These are phyloP conservation scores for Aspergillus bertholletiae DNA, from an alignment of 495 filamentous ascomycete species.

Conservation along the genomic window DNA sequence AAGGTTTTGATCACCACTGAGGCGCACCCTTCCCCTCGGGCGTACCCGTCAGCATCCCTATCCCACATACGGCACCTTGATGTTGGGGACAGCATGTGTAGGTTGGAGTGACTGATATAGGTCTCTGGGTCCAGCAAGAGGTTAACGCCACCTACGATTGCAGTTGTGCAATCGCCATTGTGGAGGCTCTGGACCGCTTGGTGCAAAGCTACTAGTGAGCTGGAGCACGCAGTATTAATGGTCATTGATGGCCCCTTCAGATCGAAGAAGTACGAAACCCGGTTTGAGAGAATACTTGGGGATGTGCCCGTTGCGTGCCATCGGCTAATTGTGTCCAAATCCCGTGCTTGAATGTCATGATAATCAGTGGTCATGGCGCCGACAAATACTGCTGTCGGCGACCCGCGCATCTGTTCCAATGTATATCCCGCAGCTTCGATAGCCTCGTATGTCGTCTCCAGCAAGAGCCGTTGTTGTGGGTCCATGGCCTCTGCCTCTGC, in stretches of 20 bases:
- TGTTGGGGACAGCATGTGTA: conserved; percentile 8
- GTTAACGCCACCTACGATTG: conserved; percentile 25
- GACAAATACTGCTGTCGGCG: conserved; percentile 16
- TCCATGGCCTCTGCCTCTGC: neutral
- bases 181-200: conserved; percentile 34
- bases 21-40: conserved; percentile 29
- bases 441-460: neutral
- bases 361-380: conserved; percentile 19
- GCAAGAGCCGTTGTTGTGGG: neutral
- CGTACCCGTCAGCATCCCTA: conserved; percentile 22
- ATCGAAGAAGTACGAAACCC: conserved; percentile 31
- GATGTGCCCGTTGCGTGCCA: conserved; percentile 4
- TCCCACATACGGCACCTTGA: conserved; percentile 23
- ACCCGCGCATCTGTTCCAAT: conserved; percentile 4
- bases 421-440: conserved; percentile 9
- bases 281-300: conserved; percentile 22
- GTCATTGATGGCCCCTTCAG: conserved; percentile 16
- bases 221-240: conserved; percentile 33
- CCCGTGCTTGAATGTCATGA: conserved; percentile 4
- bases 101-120: neutral
- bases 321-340: conserved; percentile 8
- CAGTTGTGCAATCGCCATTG: conserved; percentile 26
- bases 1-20: conserved; percentile 26
- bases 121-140: conserved; percentile 28
- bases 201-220: conserved; percentile 28